phyloP scores from a whole-genome alignment of 108 stramenopile species.

The Stephanodiscus triporus region DNA sequence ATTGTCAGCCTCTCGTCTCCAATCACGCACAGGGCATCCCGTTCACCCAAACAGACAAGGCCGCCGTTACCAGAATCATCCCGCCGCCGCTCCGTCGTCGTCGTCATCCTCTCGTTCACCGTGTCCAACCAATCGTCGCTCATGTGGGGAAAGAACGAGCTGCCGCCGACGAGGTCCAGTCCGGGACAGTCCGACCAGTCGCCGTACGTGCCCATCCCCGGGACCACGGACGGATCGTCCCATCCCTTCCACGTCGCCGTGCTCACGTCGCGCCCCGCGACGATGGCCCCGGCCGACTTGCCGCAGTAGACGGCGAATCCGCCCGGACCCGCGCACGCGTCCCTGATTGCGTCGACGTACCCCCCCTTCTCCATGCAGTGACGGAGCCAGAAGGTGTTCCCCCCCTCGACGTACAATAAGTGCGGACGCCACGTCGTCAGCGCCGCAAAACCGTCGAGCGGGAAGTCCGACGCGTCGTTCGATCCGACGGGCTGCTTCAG shows the following conservation, averaged over 20 bases:
- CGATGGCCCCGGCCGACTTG: constrained; percentile 84
- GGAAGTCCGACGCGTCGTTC: constrained; percentile 43
- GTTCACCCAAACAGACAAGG: constrained; percentile 24
- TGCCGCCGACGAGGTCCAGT: constrained; percentile 56
- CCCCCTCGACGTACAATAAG: constrained; percentile 86
- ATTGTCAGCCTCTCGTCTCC: constrained; percentile 13
- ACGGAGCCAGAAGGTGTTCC: constrained; percentile 91
- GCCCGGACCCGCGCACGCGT: constrained; percentile 34
- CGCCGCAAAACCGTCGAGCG: constrained; percentile 54
- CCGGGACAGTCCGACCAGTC: constrained; percentile 67
- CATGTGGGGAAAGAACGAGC: constrained; percentile 86
- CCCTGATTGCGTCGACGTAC: constrained; percentile 34
- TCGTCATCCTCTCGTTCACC: constrained; percentile 52
- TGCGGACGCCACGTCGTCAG: constrained; percentile 72
- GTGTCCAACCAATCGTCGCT: constrained; percentile 64
- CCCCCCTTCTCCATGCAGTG: constrained; percentile 79
- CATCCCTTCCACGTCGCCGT: constrained; percentile 91
- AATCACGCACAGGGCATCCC: constrained; percentile 34
- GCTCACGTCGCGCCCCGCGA: constrained; percentile 63
- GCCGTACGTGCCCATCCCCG: constrained; percentile 59
- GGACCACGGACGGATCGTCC: constrained; percentile 85
- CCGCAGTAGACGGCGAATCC: constrained; percentile 73
- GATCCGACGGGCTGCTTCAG: constrained; percentile 68
- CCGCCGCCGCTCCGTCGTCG: not conserved
- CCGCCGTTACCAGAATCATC: not conserved